A percentile compares a stretch with the other conserved stretches of the same genome.
Evolutionary conservation across 495 filamentous ascomycete genomes (phyloP).

Genomic region (Penicillium roqueforti): DNA sequence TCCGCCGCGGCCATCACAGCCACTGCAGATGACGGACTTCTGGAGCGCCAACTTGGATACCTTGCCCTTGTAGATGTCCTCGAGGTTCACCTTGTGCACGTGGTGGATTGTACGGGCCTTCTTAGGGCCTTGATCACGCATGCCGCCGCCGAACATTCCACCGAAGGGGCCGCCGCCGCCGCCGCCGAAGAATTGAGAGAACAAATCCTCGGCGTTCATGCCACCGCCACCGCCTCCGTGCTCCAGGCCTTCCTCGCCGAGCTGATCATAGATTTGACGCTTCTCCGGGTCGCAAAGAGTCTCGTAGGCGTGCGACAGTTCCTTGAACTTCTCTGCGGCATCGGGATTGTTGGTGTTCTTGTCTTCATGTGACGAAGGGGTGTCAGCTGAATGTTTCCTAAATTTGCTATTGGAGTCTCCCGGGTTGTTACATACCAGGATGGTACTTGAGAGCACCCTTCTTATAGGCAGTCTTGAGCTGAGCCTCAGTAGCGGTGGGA

Average conservation of each 20-base stretch:
- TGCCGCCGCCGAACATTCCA: conserved; percentile 80
- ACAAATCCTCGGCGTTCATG: conserved; percentile 95
- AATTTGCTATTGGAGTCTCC: not conserved
- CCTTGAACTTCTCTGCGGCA: conserved; percentile 96
- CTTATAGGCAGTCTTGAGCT: conserved; percentile 89
- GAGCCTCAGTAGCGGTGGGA: conserved; percentile 65
- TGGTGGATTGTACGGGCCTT: conserved; percentile 96
- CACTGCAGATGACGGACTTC: conserved; percentile 93
- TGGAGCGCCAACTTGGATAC: conserved; percentile 95
- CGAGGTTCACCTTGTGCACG: conserved; percentile 94
- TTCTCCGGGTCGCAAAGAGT: conserved; percentile 88
- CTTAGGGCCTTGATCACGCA: conserved; percentile 78
- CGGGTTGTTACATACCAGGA: conserved; percentile 59
- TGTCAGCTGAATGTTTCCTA: not conserved
- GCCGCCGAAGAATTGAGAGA: conserved; percentile 96
- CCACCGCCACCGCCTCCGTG: conserved; percentile 76
- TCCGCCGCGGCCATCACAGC: conserved; percentile 92
- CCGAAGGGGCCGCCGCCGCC: conserved; percentile 75
- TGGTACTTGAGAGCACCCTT: conserved; percentile 86
- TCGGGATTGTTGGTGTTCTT: conserved; percentile 94
- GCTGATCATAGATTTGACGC: conserved; percentile 88
- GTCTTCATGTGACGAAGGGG: conserved; percentile 49
- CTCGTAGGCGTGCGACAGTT: conserved; percentile 92
- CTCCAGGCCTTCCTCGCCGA: conserved; percentile 94
- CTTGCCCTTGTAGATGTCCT: conserved; percentile 98